Base-by-base conservation (phyloP, 1,139 yeast species). In the Wickerhamiella infanticola region DNA sequence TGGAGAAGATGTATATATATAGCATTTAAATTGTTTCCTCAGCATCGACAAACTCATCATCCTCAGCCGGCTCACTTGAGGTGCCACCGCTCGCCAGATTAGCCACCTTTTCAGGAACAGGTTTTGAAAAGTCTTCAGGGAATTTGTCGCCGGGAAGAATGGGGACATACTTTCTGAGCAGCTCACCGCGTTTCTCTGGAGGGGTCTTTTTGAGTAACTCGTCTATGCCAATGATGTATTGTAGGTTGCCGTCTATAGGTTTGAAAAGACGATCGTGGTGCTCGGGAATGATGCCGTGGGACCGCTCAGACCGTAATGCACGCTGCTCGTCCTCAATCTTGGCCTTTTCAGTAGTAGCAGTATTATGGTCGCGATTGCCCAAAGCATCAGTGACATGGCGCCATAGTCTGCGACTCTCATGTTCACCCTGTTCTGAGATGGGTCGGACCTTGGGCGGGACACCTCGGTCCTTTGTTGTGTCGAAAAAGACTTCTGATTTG, bases 321-420 rank as follows among this genome's bases (percentile, higher is more conserved):
- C 98, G 74, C 64, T 90, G 98, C 24, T 72, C 72, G 51, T 86
- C 82, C 64, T 90, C 98, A 43, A 90, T 83, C 53, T 76, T 74
- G 57, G 70, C 81, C 62, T 90, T 90, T 58, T 86, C 96, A 27
- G 77, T 81, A 0, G 98, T 90, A 2, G 98, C 98, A 1, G 68
- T 64, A 11, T 66, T 71, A 60, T 90, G 98, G 60, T 90, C 77
- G 52, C 95, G 73, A 37, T 68, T 62, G 3, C 81, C 79, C 25
- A 90, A 68, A 0, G 94, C 97, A 49, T 75, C 77, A 23, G 82
- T 72, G 1, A 94, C 95, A 41, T 79, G 72, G 42, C 74, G 67
- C 98, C 98, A 90, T 44, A 90, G 67, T 51, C 70, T 75, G 54
- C 95, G 72, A 4, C 95, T 83, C 63, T 90, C 98, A 55, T 70